A percentile compares a stretch with the other conserved stretches of the same genome.
These are phyloP conservation scores for Arthrobotrys megalospora DNA, from an alignment of 2,329 filamentous ascomycete genomes.

Conservation along the genomic window DNA sequence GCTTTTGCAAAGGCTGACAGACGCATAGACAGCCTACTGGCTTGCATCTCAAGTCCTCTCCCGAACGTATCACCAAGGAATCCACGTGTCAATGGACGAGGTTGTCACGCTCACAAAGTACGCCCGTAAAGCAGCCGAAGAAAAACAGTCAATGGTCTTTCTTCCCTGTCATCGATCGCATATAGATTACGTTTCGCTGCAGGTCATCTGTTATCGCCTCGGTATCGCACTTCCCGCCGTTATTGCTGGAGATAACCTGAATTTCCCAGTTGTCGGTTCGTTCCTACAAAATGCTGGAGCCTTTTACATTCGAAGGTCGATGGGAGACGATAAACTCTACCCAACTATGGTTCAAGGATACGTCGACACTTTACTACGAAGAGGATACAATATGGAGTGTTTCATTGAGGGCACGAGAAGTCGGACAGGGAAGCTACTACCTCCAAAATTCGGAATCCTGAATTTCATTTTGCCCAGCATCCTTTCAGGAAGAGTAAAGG, in stretches of 20 bases:
- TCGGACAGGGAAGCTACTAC: constrained; percentile 90
- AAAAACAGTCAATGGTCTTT: constrained; percentile 96
- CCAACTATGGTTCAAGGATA: constrained; percentile 94
- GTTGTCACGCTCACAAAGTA: constrained; percentile 85
- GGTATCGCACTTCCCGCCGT: constrained; percentile 91
- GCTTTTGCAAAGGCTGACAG: constrained; percentile 25
- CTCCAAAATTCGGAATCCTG: constrained; percentile 95
- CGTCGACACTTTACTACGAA: constrained; percentile 90
- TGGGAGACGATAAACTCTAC: constrained; percentile 92
- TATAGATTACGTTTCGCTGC: constrained; percentile 94
- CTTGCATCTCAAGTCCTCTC: constrained; percentile 88
- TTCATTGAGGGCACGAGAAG: constrained; percentile 97
- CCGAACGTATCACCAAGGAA: constrained; percentile 94
- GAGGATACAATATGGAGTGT: constrained; percentile 95
- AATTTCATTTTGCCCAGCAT: constrained; percentile 92
- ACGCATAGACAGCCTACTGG: constrained; percentile 81
- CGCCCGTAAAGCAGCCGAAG: constrained; percentile 83
- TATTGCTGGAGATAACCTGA: constrained; percentile 95
- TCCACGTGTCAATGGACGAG: constrained; percentile 96
- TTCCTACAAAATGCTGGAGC: constrained; percentile 97
- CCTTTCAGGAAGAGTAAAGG: constrained; percentile 86
- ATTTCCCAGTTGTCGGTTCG: constrained; percentile 88
- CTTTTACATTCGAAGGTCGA: constrained; percentile 94
- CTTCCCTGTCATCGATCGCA: constrained; percentile 94
- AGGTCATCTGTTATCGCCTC: constrained; percentile 94